phyloP scores from a whole-genome alignment of 2,329 filamentous ascomycete genomes.

The Fusarium sublunatum region DNA sequence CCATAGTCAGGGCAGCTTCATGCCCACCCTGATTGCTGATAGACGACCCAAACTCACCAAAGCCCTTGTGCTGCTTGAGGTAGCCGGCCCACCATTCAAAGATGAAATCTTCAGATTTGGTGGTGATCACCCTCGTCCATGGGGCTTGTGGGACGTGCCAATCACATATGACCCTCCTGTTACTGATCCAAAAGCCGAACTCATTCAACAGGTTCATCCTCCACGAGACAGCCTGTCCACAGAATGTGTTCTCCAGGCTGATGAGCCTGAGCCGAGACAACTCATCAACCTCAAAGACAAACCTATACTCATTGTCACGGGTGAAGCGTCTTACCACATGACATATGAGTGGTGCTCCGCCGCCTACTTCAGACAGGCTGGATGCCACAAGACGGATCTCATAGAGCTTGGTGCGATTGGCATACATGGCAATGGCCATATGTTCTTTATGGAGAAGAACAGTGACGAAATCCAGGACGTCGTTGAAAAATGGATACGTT shows the following conservation, averaged over 20 bases:
- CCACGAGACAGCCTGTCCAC: slow-evolving; percentile 15
- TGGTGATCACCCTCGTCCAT: slow-evolving; percentile 51
- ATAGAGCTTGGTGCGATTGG: slow-evolving; percentile 36
- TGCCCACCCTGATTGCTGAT: slow-evolving; percentile 48
- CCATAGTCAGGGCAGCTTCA: slow-evolving; percentile 60
- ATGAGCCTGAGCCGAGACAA: slow-evolving; percentile 19
- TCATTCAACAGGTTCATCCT: slow-evolving; percentile 23
- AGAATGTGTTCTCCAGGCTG: slow-evolving; percentile 34
- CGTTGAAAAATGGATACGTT: slow-evolving; percentile 32
- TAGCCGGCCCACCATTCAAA: slow-evolving; percentile 60
- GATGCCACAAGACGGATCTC: slow-evolving; percentile 34
- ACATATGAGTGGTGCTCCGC: slow-evolving; percentile 41
- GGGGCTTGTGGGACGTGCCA: slow-evolving; percentile 61
- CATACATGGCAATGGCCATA: slow-evolving; percentile 41
- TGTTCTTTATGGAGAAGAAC: slow-evolving; percentile 45
- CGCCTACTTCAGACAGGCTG: slow-evolving; percentile 37
- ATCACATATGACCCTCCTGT: slow-evolving; percentile 59
- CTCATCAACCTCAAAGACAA: slow-evolving; percentile 52
- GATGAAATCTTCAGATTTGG: slow-evolving; percentile 55
- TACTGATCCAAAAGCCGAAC: slow-evolving; percentile 20
- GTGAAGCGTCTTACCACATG: slow-evolving; percentile 35
- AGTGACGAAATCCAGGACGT: slow-evolving; percentile 33
- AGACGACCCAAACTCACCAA: slow-evolving; percentile 54
- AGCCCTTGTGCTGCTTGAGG: slow-evolving; percentile 58
- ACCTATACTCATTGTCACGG: slow-evolving; percentile 38